Evolutionary conservation across 2,329 filamentous ascomycete species (phyloP), one percentile per base, ranked within the genome.

Genomic region (Penicillium expansum): DNA sequence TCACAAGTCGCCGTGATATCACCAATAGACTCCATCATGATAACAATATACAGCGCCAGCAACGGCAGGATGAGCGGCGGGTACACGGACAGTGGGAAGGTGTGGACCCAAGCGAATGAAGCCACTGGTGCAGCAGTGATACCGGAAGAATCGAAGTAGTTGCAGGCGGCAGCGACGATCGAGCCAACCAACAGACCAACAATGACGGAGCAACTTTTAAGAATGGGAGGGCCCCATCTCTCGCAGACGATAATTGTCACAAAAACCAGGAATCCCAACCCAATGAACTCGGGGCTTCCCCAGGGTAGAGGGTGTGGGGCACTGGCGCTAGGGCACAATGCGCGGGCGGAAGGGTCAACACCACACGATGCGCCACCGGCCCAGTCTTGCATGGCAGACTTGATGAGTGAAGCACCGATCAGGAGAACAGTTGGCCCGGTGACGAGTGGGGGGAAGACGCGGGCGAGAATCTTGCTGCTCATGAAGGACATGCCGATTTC

Each of bases 61-160:
- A 88, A 69, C 0, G 86, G 86, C 3, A 89, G 72, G 2, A 89
- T 83, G n/a, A 89, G 77, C 0, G 86, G 86, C 0, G 83, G 83
- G 62, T 89, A 88, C 9, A 89, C 77, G 8, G 76, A 79, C 7
- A 89, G 74, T n/a, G 82, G 82, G 77, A 89, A 89, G 0, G 85
- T 89, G 59, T 86, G 79, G 20, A 88, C 83, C 86, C 86, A 89
- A 67, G 89, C 83, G 72, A 89, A 89, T n/a, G 83, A 86, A 4
- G 76, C 84, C 0, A 80, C 82, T 0, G 86, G 86, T 0, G 86
- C 85, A 7, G 79, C 75, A 57, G 84, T 79, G 62, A 89, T 88
- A 38, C 80, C 79, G 6, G 77, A 76, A 13, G 75, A 72, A 51
- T 85, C 84, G 67, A 88, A 89, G 72, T 89, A 89, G 13, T 86